Base-by-base conservation (phyloP, 2,329 filamentous ascomycete species). In the Phaeosphaeriaceae sp. region DNA sequence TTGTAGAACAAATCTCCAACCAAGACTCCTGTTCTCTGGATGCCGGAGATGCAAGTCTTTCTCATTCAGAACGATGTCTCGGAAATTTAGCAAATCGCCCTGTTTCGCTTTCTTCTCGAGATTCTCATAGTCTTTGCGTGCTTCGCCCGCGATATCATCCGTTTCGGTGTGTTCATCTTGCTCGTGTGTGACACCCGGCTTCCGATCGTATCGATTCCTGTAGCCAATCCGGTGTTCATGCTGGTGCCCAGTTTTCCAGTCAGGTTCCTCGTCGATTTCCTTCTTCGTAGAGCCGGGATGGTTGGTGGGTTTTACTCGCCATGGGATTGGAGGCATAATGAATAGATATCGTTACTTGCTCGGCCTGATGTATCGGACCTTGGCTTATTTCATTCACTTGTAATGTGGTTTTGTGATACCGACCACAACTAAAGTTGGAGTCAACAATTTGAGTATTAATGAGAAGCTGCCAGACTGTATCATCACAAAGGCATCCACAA, bases 1-100 rank as follows among this genome's bases (percentile, higher is more conserved):
- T 35, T 84, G 74, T 0, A 86, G 70, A 11, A 85, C 81, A 63
- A 81, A 84, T 35, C 84, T 74, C 83, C 84, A 85, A 8, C 81
- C 80, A 4, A 77, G 52, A 3, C 82, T 80, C 54, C 80, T 78
- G 30, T 81, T 77, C 19, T 81, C 76, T 0, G 82, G 81, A 47
- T 80, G 71, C 0, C 74, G 61, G 3, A 84, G 64, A 65, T 83
- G 79, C 44, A 83, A 78, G 58, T 84, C 78, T 69, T 82, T 53
- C 48, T 71, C 23, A 0, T 53, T 48, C 35, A 55, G 32, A 13
- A 64, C 49, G 19, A 79, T 52, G 54, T 81, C 76, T 2, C 76
- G 68, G 28, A 80, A 81, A 49, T 78, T 80, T 59, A 81, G 52
- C 9, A 81, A 63, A 1, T 77, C 67, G 0, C 76, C 77, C 4